phyloP scores from a whole-genome alignment of 2,329 filamentous ascomycete genomes.

The Botrytis pseudocinerea region DNA sequence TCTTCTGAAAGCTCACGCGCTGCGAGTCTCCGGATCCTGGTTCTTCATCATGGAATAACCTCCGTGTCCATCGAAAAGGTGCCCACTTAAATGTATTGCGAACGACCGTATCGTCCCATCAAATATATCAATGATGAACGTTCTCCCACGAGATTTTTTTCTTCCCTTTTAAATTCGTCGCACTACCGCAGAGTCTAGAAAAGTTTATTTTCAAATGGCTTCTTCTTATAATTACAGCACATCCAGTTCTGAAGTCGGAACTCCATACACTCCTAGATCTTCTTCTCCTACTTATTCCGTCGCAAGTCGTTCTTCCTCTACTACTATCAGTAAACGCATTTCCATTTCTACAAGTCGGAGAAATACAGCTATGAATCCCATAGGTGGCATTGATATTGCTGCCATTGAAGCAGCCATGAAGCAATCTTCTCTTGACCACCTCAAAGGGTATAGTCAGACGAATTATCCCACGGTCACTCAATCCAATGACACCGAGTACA shows the following conservation, averaged over 20 bases:
- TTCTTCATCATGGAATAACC: slow-evolving; percentile 10
- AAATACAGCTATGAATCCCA: slow-evolving; percentile 35
- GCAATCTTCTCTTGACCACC: slow-evolving; percentile 59
- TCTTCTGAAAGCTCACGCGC: slow-evolving; percentile 4
- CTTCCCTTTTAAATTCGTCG: not conserved
- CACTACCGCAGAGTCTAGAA: slow-evolving; percentile 17
- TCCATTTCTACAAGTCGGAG: slow-evolving; percentile 36
- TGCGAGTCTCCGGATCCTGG: not conserved
- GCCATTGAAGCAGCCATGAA: slow-evolving; percentile 62
- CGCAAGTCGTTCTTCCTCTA: slow-evolving; percentile 36
- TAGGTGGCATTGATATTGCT: slow-evolving; percentile 50
- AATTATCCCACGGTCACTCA: slow-evolving; percentile 58
- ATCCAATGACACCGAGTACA: slow-evolving; percentile 53
- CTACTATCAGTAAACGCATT: slow-evolving; percentile 37
- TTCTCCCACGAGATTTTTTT: slow-evolving; percentile 20
- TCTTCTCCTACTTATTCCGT: slow-evolving; percentile 33
- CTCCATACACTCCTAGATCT: slow-evolving; percentile 19
- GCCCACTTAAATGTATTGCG: slow-evolving; percentile 29
- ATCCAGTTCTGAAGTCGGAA: slow-evolving; percentile 33
- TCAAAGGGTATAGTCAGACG: slow-evolving; percentile 60
- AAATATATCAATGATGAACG: slow-evolving; percentile 24
- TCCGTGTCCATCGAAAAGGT: slow-evolving; percentile 8
- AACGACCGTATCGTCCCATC: slow-evolving; percentile 24
- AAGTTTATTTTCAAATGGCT: slow-evolving; percentile 34
- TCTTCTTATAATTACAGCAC: slow-evolving; percentile 36